phyloP scores from a whole-genome alignment of 2,329 filamentous ascomycete genomes.

The Exophiala viscosa region DNA sequence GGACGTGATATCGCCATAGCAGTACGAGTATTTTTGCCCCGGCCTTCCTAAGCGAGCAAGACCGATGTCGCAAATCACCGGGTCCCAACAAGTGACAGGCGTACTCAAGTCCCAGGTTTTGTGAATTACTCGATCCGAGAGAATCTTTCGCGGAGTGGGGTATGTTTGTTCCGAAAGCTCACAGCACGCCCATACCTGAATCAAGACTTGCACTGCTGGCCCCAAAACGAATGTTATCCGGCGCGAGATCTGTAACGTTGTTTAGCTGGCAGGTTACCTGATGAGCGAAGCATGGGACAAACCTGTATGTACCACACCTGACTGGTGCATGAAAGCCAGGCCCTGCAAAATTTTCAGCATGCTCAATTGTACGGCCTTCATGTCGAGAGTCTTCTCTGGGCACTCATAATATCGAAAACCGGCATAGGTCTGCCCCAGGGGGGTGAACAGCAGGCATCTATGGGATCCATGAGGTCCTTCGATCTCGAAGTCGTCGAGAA shows the following conservation, averaged over 20 bases:
- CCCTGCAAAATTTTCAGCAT: constrained; percentile 5
- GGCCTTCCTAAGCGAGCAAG: constrained; percentile 21
- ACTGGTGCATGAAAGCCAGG: constrained; percentile 27
- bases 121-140: constrained; percentile 31
- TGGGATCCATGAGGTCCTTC: constrained; percentile 32
- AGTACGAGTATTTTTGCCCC: constrained; percentile 17
- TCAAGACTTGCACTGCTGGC: no score
- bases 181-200: no score
- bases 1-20: constrained; percentile 29
- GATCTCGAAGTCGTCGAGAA: constrained; percentile 53
- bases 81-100: constrained; percentile 22
- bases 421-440: constrained; percentile 23
- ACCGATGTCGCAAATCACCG: constrained; percentile 32
- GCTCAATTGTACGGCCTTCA: no score
- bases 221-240: background rate
- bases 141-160: constrained; percentile 28
- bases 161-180: no score
- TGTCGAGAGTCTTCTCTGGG: background rate
- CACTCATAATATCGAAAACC: constrained; percentile 6
- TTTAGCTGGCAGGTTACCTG: constrained; percentile 3
- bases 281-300: constrained; percentile 2
- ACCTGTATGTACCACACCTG: constrained; percentile 30
- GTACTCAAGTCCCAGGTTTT: constrained; percentile 22
- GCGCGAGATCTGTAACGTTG: background rate
- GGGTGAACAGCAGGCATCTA: constrained; percentile 37